Evolutionary conservation across 306 rosid genomes (phyloP).

Genomic region (Coriaria nepalensis): DNA sequence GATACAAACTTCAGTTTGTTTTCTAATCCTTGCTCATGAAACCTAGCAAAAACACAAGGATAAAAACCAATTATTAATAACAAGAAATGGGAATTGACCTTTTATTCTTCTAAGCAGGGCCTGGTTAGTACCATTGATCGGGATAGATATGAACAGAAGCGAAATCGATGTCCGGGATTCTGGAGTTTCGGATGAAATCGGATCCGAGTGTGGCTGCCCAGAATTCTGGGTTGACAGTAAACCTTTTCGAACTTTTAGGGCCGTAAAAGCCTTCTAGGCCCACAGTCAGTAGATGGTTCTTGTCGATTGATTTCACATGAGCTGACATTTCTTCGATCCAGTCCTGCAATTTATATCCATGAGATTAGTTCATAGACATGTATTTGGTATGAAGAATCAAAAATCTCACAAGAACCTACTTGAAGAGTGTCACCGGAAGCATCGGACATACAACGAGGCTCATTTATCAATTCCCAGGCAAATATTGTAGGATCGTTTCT

Average conservation of each 20-base stretch:
- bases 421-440: slow-evolving; percentile 77
- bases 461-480: slow-evolving; percentile 92
- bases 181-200: slow-evolving; percentile 32
- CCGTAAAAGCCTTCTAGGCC: slow-evolving; percentile 75
- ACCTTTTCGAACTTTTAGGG: slow-evolving; percentile 27
- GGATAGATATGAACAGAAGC: slow-evolving; percentile 50
- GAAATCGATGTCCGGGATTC: slow-evolving; percentile 33
- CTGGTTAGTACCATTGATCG: slow-evolving; percentile 32
- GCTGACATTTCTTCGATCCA: slow-evolving; percentile 59
- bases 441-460: slow-evolving; percentile 83
- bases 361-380: not conserved
- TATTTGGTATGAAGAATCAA: not conserved
- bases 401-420: slow-evolving; percentile 26
- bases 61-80: not conserved
- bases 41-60: slow-evolving; percentile 28
- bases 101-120: too few species aligned
- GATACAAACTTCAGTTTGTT: slow-evolving; percentile 49
- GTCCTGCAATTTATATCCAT: slow-evolving; percentile 15
- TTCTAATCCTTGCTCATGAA: slow-evolving; percentile 40
- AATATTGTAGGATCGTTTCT: slow-evolving; percentile 78
- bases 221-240: slow-evolving; percentile 29
- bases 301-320: slow-evolving; percentile 38
- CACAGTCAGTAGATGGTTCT: slow-evolving; percentile 33
- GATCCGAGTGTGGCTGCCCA: slow-evolving; percentile 34
- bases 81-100: too few species aligned